Base-by-base conservation (phyloP, 352 stramenopile species). In the Globisporangium carolinianum region DNA sequence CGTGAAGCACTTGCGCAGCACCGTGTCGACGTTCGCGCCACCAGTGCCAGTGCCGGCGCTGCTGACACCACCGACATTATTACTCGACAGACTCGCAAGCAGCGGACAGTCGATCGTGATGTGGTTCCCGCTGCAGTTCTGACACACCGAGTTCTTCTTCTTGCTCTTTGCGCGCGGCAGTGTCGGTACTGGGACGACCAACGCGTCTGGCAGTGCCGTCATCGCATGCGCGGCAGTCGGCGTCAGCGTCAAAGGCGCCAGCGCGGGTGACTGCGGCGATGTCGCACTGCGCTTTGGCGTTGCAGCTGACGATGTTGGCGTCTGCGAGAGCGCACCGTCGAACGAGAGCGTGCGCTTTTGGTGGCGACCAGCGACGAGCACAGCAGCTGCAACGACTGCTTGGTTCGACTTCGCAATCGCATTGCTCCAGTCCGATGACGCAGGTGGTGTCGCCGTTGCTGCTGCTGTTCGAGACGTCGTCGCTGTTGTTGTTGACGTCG, bases 1-100 rank as follows among this genome's bases (percentile, higher is more conserved):
- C 39, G 84, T 94, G 57, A 88, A 94, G 61, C 78, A 89, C 60
- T 92, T 94, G 49, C 84, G 80, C n/a, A 94, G 67, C 51, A 87
- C 74, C 37, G 82, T 90, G 56, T 91, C 84, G 9, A 91, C 77
- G 36, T 55, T 47, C 46, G 49, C 61, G 39, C 54, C 67, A 38
- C 42, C n/a, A 4, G 52, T 46, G 15, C 86, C 36, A 12, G 75
- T 67, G 24, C 24, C 24, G 24, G 24, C 24, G 24, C 24, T 24
- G 24, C 24, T 24, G 24, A 24, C 24, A 24, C 24, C 24, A 24
- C 24, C 24, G 24, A 24, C 24, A 24, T 24, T 24, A 24, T 2
- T 24, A 24, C 24, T 2, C 24, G 24, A 24, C 24, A 24, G 24
- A 53, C 54, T 89, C 58, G 89, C 76, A 43, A 93, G 58, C 47